Evolutionary conservation across 108 stramenopile species (phyloP).

Genomic region (Cyclotella sp.): DNA sequence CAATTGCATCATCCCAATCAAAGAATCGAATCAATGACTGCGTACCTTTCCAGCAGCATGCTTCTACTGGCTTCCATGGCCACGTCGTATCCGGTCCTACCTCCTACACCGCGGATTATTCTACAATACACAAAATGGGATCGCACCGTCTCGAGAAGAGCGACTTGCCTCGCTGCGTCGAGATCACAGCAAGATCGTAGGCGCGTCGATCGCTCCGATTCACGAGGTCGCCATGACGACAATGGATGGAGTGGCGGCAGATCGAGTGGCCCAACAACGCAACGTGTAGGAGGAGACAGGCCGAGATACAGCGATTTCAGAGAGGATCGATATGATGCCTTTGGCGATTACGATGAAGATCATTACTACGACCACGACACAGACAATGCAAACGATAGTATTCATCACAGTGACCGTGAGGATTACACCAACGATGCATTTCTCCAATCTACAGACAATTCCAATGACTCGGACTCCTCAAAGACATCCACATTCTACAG

Average conservation of each 20-base stretch:
- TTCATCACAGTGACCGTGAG: not conserved
- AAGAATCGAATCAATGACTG: too few relatives aligned
- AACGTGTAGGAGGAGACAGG: not conserved
- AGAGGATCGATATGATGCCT: conserved; percentile 18
- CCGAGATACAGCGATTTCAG: not conserved
- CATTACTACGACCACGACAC: conserved; percentile 4
- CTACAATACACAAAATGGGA: not conserved
- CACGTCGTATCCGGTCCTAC: not conserved
- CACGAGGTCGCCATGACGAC: not conserved
- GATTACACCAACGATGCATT: not conserved
- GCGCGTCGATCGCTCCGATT: not conserved
- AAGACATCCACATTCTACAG: conserved; percentile 73
- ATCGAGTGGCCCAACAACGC: not conserved
- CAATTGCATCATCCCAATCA: too few relatives aligned
- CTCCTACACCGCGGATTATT: not conserved
- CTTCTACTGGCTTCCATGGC: conserved; percentile 6
- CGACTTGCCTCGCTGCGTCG: not conserved
- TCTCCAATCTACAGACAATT: not conserved
- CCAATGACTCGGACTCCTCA: not conserved
- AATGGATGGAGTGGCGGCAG: not conserved
- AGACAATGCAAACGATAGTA: not conserved
- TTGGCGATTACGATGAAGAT: conserved; percentile 16
- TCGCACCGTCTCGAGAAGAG: not conserved
- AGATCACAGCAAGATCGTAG: not conserved
- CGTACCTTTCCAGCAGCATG: not conserved